Percentiles rank a stretch among this genome's conserved stretches.
These are phyloP conservation scores for Penicillium brasilianum DNA, from an alignment of 2,329 filamentous ascomycete species.

Conservation along the genomic window DNA sequence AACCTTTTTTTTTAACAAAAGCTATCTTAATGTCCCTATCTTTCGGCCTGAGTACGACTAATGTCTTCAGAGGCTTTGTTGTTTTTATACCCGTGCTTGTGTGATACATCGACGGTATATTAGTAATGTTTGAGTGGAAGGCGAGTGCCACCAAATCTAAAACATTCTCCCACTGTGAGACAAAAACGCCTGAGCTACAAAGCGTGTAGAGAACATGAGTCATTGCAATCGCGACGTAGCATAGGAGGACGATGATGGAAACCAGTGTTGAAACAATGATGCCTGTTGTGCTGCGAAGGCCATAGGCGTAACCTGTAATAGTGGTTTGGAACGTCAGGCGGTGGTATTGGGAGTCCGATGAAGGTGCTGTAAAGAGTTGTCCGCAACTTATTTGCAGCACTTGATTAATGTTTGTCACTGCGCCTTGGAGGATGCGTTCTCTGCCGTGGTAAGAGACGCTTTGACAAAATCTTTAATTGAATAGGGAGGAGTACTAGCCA, in stretches of 20 bases:
- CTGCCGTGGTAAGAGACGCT: too few species aligned
- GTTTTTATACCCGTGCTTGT: conserved; percentile 1
- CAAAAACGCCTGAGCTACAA: background rate
- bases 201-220: conserved; percentile 2
- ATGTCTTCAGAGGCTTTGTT: background rate
- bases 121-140: background rate
- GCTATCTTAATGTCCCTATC: background rate
- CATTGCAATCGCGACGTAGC: background rate
- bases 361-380: conserved; percentile 1
- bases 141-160: background rate
- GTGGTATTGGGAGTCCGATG: background rate
- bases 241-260: background rate
- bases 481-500: too few species aligned
- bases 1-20: background rate
- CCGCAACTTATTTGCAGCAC: conserved; percentile 3
- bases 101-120: background rate
- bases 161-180: background rate
- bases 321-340: background rate
- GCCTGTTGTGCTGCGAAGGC: background rate
- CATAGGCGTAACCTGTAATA: conserved; percentile 1
- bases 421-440: background rate
- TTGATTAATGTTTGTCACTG: background rate
- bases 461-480: too few species aligned
- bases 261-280: conserved; percentile 2
- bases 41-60: background rate